Conservation (phyloP, 495 filamentous ascomycete species). For the Aspergillus wentii region DNA sequence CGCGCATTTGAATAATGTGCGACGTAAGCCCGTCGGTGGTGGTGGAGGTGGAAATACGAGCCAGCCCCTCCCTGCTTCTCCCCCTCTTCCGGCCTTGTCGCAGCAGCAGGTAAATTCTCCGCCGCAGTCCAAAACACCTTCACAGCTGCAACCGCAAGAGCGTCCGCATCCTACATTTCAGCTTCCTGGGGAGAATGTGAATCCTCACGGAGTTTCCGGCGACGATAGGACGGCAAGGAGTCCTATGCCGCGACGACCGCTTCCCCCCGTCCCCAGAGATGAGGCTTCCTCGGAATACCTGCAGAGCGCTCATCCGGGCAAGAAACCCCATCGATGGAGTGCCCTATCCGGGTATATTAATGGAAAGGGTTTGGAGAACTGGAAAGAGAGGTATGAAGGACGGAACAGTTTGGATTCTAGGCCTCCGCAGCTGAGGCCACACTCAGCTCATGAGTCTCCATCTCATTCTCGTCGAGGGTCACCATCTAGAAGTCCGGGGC, state of each 20-base stretch:
- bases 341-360: conserved; percentile 24
- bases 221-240: conserved; percentile 1
- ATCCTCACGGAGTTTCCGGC: no score
- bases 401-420: conserved; percentile 32
- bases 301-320: conserved; percentile 8
- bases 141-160: no score
- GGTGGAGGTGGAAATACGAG: conserved; percentile 10
- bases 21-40: conserved; percentile 35
- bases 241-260: conserved; percentile 15
- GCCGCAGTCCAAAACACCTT: not conserved
- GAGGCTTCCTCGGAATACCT: conserved; percentile 10
- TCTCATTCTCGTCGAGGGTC: conserved; percentile 13
- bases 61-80: conserved; percentile 12
- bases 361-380: conserved; percentile 13
- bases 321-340: conserved; percentile 29
- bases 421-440: conserved; percentile 28
- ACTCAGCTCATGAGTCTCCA: conserved; percentile 17
- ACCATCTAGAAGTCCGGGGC: conserved; percentile 22
- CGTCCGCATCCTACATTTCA: no score
- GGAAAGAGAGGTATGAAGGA: conserved; percentile 19
- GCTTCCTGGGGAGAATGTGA: not conserved
- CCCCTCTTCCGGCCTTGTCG: conserved; percentile 11
- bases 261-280: conserved; percentile 28
- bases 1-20: conserved; percentile 35
- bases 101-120: conserved; percentile 3